Conservation (phyloP, 257 asterid genomes). For the Lycium barbarum region DNA sequence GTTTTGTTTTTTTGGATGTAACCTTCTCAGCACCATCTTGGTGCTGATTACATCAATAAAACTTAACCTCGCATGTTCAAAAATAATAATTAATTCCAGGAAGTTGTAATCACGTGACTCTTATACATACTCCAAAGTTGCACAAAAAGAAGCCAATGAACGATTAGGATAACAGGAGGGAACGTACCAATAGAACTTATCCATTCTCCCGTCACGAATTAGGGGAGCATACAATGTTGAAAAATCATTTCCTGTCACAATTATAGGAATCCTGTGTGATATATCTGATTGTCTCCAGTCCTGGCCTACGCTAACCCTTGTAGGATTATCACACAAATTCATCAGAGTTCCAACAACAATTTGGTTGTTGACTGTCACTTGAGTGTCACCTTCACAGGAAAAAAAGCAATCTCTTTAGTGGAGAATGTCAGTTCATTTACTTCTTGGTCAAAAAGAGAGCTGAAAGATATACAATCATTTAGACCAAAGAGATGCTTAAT, state of each 20-base stretch:
- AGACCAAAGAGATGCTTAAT: neutral
- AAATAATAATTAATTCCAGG: neutral
- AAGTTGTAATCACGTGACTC: neutral
- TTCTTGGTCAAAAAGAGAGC: conserved; percentile 12
- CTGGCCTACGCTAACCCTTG: conserved; percentile 94
- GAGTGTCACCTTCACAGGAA: conserved; percentile 71
- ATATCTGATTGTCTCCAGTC: conserved; percentile 81
- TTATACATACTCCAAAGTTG: neutral
- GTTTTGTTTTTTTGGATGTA: neutral
- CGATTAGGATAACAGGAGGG: neutral
- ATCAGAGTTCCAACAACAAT: conserved; percentile 91
- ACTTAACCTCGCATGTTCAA: conserved; percentile 5
- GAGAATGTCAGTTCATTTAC: conserved; percentile 32
- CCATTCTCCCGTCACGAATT: conserved; percentile 98
- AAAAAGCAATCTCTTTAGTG: conserved; percentile 30
- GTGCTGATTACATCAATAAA: neutral
- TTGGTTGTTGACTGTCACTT: conserved; percentile 94
- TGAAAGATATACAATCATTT: neutral
- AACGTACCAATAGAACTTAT: conserved; percentile 82
- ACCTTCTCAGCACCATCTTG: neutral
- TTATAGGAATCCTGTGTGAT: conserved; percentile 78
- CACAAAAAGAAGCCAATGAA: neutral
- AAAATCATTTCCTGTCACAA: conserved; percentile 90
- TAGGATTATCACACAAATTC: conserved; percentile 91
- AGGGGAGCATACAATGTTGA: conserved; percentile 85